Conservation (phyloP, 805 yeast genomes). For the Candida patagonica region DNA sequence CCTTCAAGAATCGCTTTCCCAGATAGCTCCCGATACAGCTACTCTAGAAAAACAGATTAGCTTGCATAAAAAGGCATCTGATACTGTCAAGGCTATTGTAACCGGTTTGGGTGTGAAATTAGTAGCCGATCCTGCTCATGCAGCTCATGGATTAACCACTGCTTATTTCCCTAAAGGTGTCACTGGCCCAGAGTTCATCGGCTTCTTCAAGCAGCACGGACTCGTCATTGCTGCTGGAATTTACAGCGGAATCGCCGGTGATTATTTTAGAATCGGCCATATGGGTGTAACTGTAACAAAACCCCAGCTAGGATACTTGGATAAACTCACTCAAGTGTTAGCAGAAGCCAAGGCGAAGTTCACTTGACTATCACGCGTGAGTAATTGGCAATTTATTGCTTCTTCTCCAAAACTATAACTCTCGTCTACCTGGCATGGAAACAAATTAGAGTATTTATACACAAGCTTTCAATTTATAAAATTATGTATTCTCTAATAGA, state of each 20-base stretch:
- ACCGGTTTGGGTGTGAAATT: conserved; percentile 55
- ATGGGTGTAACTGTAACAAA: conserved; percentile 79
- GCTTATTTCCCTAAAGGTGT: conserved; percentile 71
- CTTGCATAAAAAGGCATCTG: conserved; percentile 53
- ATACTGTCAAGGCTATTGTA: conserved; percentile 51
- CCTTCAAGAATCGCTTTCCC: conserved; percentile 63
- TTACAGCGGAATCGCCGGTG: conserved; percentile 66
- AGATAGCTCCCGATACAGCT: conserved; percentile 39
- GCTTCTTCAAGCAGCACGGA: conserved; percentile 49
- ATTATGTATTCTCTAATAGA: background rate
- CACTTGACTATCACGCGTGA: too few species aligned
- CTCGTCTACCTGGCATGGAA: too few species aligned
- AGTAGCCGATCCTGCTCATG: conserved; percentile 51
- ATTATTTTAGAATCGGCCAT: conserved; percentile 91
- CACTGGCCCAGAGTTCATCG: conserved; percentile 57
- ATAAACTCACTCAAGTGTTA: conserved; percentile 18
- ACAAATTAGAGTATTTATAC: too few species aligned
- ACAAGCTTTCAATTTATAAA: background rate
- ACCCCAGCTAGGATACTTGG: conserved; percentile 44
- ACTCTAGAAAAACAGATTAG: conserved; percentile 53
- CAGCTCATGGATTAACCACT: conserved; percentile 87
- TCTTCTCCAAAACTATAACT: too few species aligned
- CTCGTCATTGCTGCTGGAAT: conserved; percentile 85
- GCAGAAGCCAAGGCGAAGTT: conserved; percentile 1
- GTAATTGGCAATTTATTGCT: too few species aligned